phyloP scores from a whole-genome alignment of 495 filamentous ascomycete species.

The Apodospora peruviana region DNA sequence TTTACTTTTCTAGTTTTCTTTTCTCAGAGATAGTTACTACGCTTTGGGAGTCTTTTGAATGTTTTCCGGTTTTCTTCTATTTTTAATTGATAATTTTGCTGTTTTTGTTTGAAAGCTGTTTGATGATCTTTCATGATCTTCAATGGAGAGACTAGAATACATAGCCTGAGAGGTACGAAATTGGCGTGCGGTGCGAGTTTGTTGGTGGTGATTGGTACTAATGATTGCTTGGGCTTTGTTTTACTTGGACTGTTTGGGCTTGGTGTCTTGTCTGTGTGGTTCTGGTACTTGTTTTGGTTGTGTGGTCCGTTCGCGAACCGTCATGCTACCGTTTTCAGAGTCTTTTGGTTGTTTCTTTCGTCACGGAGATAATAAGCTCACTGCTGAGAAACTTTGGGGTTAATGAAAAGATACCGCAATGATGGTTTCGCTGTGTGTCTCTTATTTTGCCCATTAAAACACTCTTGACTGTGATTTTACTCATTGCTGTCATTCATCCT shows the following conservation, averaged over 20 bases:
- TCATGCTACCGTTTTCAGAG: too few relatives aligned
- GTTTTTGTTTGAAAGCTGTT: background rate
- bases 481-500: background rate
- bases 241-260: background rate
- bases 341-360: too few relatives aligned
- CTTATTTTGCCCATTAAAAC: background rate
- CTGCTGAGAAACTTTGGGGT: too few relatives aligned
- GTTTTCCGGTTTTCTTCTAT: background rate
- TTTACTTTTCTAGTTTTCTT: too few relatives aligned
- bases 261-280: background rate
- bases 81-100: background rate
- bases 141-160: background rate
- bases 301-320: too few relatives aligned
- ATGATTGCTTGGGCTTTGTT: background rate
- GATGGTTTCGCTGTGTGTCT: background rate
- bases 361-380: too few relatives aligned
- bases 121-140: background rate
- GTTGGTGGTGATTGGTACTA: too few relatives aligned
- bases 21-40: too few relatives aligned
- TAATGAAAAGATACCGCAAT: too few relatives aligned
- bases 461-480: background rate
- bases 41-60: too few relatives aligned
- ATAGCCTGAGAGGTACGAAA: too few relatives aligned
- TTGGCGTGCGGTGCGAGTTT: too few relatives aligned
- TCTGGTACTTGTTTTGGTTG: background rate